A percentile compares a stretch with the other conserved stretches of the same genome.
Conservation (phyloP, 1,284 basidiomycete genomes). For the Cystobasidiaceae sp. region DNA sequence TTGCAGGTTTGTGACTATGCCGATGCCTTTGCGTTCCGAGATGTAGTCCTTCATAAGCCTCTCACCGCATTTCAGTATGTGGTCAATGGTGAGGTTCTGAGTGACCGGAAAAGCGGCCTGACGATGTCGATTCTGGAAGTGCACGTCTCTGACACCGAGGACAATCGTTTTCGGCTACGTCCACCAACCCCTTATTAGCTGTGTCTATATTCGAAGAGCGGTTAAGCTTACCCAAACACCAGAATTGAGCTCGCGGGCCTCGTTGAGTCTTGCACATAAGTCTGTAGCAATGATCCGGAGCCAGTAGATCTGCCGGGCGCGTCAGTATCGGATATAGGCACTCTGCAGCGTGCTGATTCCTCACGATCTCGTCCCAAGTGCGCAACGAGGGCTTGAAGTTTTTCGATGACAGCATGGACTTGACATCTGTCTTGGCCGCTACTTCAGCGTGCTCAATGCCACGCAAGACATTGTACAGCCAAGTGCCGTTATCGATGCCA, state of each 20-base stretch:
- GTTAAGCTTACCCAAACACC: constrained; percentile 63
- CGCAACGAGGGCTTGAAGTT: constrained; percentile 75
- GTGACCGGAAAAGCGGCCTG: constrained; percentile 45
- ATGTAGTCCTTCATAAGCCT: constrained; percentile 83
- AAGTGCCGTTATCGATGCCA: constrained; percentile 69
- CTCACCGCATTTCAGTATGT: constrained; percentile 69
- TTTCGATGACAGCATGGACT: constrained; percentile 91
- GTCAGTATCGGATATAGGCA: background rate
- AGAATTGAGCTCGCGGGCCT: constrained; percentile 66
- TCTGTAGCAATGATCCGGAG: constrained; percentile 84
- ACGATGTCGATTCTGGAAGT: constrained; percentile 38
- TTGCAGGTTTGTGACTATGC: constrained; percentile 62
- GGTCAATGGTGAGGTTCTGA: constrained; percentile 34
- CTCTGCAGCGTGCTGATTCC: background rate
- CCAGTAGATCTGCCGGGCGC: constrained; percentile 61
- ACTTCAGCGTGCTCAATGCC: constrained; percentile 90
- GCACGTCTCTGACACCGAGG: constrained; percentile 59
- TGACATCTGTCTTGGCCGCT: constrained; percentile 73
- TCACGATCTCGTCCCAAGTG: constrained; percentile 60
- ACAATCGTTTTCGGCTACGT: constrained; percentile 77
- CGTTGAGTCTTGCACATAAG: constrained; percentile 72
- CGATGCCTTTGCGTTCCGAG: constrained; percentile 39
- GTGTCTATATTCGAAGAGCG: background rate
- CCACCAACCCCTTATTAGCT: background rate
- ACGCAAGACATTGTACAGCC: constrained; percentile 77